These are phyloP conservation scores for Pythium phragmitis DNA, from an alignment of 352 stramenopile genomes.

Conservation along the genomic window DNA sequence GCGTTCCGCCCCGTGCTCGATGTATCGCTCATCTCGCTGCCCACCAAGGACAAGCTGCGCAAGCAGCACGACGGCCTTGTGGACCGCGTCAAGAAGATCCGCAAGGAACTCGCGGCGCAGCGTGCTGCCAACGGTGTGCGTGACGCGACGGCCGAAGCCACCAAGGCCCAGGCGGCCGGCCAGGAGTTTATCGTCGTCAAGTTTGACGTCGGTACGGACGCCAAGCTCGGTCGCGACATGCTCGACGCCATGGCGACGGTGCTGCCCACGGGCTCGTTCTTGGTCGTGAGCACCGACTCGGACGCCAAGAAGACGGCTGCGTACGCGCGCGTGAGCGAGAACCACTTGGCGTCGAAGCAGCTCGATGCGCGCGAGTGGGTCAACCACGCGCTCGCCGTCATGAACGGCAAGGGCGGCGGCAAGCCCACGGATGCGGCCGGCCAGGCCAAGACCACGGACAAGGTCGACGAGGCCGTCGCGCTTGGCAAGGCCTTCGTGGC, in stretches of 20 bases:
- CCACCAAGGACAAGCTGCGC: conserved; percentile 86
- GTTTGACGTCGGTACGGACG: conserved; percentile 92
- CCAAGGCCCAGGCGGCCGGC: conserved; percentile 55
- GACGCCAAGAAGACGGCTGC: conserved; percentile 92
- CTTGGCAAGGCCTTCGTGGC: conserved; percentile 67
- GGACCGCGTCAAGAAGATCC: conserved; percentile 78
- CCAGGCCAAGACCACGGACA: conserved; percentile 77
- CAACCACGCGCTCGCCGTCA: conserved; percentile 86
- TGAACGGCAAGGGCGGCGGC: conserved; percentile 95
- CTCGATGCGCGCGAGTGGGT: conserved; percentile 94
- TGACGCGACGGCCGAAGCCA: conserved; percentile 51
- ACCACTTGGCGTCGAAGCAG: conserved; percentile 59
- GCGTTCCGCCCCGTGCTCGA: conserved; percentile 90
- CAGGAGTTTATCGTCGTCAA: conserved; percentile 86
- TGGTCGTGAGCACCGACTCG: conserved; percentile 91
- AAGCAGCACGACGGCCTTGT: conserved; percentile 76
- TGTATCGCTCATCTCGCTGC: conserved; percentile 85
- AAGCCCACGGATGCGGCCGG: conserved; percentile 84
- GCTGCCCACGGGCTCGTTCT: conserved; percentile 85
- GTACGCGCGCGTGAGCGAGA: conserved; percentile 91
- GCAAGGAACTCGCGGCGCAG: conserved; percentile 69
- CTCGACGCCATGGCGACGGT: conserved; percentile 88
- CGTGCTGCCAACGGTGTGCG: conserved; percentile 71
- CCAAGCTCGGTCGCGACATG: conserved; percentile 94
- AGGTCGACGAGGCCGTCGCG: conserved; percentile 62